A percentile compares a stretch with the other conserved stretches of the same genome.
Conservation (phyloP, 2,329 filamentous ascomycete genomes). For the Calonectria leucothoes region DNA sequence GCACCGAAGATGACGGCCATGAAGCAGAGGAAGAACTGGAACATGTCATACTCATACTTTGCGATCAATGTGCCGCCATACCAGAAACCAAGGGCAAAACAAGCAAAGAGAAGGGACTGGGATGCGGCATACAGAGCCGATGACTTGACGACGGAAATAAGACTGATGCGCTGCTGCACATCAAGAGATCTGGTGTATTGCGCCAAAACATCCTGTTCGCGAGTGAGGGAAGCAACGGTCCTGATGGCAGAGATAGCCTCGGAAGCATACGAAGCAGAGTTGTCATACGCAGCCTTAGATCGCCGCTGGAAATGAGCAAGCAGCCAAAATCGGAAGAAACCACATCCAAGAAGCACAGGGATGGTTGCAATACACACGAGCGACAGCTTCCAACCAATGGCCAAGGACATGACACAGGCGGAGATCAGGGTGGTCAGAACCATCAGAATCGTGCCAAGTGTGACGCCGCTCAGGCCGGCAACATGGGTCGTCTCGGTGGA, state of each 20-base stretch:
- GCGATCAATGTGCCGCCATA: slow-evolving; percentile 85
- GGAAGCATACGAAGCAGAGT: slow-evolving; percentile 87
- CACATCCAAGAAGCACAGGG: slow-evolving; percentile 80
- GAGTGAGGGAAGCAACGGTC: slow-evolving; percentile 90
- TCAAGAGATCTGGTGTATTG: slow-evolving; percentile 78
- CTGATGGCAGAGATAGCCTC: slow-evolving; percentile 95
- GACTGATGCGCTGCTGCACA: slow-evolving; percentile 72
- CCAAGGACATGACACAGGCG: slow-evolving; percentile 76
- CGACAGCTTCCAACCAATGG: slow-evolving; percentile 88
- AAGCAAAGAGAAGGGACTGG: slow-evolving; percentile 86
- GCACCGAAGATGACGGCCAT: slow-evolving; percentile 89
- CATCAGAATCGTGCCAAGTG: slow-evolving; percentile 86
- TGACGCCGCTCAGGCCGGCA: slow-evolving; percentile 87
- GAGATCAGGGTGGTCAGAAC: slow-evolving; percentile 83
- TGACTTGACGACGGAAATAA: slow-evolving; percentile 81
- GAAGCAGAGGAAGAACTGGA: slow-evolving; percentile 95
- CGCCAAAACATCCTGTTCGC: slow-evolving; percentile 82
- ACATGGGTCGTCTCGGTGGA: slow-evolving; percentile 91
- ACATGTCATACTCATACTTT: slow-evolving; percentile 76
- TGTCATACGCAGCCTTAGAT: slow-evolving; percentile 82
- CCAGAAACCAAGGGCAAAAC: slow-evolving; percentile 91
- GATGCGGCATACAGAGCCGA: slow-evolving; percentile 85
- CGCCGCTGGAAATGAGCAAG: slow-evolving; percentile 82
- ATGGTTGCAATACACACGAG: slow-evolving; percentile 85
- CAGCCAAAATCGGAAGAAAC: slow-evolving; percentile 90